Conservation (phyloP, 345 rosid species). For the Diplotaxis tenuifolia region DNA sequence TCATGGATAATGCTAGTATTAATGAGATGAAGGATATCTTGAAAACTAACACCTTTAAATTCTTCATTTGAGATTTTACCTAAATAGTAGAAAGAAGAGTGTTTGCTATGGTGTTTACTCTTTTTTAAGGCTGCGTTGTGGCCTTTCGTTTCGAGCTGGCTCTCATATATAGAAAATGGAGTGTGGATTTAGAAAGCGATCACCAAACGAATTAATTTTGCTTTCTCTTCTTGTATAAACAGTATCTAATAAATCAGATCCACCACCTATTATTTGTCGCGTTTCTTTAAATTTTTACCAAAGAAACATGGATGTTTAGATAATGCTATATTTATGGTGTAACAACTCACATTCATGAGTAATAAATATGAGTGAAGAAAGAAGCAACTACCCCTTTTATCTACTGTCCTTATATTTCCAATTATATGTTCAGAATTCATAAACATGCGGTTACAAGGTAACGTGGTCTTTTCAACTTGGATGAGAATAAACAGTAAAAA, state of each 20-base stretch:
- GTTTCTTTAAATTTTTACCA: conserved; percentile 21
- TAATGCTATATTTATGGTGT: conserved; percentile 26
- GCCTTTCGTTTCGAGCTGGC: conserved; percentile 1
- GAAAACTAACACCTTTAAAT: conserved; percentile 35
- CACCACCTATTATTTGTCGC: conserved; percentile 21
- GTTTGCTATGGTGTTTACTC: conserved; percentile 23
- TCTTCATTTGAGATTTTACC: conserved; percentile 17
- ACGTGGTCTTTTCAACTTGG: conserved; percentile 1
- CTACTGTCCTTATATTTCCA: neutral
- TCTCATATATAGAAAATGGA: conserved; percentile 27
- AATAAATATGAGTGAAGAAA: conserved; percentile 28
- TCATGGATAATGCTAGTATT: conserved; percentile 49
- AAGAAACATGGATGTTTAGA: conserved; percentile 24
- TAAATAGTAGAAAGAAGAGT: conserved; percentile 7
- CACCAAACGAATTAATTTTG: conserved; percentile 12
- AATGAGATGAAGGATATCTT: conserved; percentile 64
- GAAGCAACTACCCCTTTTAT: conserved; percentile 34
- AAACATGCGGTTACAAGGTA: conserved; percentile 15
- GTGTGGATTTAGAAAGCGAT: conserved; percentile 14
- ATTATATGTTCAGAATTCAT: conserved; percentile 4
- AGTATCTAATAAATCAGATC: neutral
- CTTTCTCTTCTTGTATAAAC: neutral
- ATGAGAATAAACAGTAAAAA: neutral
- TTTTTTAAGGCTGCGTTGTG: conserved; percentile 23
- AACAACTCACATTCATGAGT: conserved; percentile 32